phyloP scores from a whole-genome alignment of 106 monocot genomes.

The Platanthera zijinensis region DNA sequence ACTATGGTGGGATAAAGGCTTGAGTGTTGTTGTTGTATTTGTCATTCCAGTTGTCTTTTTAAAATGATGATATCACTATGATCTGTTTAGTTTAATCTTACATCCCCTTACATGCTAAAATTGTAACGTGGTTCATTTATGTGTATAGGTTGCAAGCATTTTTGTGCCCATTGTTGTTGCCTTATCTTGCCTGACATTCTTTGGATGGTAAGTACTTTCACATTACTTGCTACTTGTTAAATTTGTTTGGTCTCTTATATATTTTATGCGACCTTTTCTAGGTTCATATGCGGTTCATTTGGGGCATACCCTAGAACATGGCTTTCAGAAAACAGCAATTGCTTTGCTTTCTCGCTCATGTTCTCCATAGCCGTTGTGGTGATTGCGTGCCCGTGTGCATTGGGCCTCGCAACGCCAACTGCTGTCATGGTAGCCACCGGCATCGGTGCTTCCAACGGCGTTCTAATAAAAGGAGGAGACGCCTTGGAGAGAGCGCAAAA shows the following conservation, averaged over 20 bases:
- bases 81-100: background rate
- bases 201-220: slow-evolving; percentile 58
- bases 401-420: slow-evolving; percentile 94
- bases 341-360: slow-evolving; percentile 95
- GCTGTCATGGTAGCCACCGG: slow-evolving; percentile 99
- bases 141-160: slow-evolving; percentile 76
- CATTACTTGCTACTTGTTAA: background rate
- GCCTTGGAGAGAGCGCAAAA: slow-evolving; percentile 90
- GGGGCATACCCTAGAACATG: slow-evolving; percentile 81
- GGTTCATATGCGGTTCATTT: slow-evolving; percentile 82
- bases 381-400: slow-evolving; percentile 96
- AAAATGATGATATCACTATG: background rate
- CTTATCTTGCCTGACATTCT: slow-evolving; percentile 70
- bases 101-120: too few relatives aligned
- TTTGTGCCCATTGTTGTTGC: slow-evolving; percentile 79
- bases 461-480: slow-evolving; percentile 96
- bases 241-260: slow-evolving; percentile 9
- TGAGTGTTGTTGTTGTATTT: too few relatives aligned
- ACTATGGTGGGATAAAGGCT: too few relatives aligned
- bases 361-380: slow-evolving; percentile 97
- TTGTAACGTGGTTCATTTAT: background rate
- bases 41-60: background rate
- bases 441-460: slow-evolving; percentile 77
- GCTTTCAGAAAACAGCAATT: slow-evolving; percentile 60
- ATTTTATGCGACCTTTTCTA: slow-evolving; percentile 16